phyloP scores from a whole-genome alignment of 352 stramenopile species.

The Pythium dissimile region DNA sequence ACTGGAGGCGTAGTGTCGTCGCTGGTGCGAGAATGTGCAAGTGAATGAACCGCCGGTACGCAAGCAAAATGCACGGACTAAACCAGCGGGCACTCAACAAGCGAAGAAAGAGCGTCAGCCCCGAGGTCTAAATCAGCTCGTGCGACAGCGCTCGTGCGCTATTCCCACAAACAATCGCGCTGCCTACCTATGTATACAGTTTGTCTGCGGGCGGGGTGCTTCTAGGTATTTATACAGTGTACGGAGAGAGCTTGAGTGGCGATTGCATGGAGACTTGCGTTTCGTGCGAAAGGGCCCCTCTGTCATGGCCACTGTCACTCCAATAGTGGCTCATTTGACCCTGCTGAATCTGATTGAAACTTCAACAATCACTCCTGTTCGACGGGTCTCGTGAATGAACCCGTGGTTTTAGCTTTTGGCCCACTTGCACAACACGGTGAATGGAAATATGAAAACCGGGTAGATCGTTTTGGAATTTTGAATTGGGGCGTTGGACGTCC shows the following conservation, averaged over 20 bases:
- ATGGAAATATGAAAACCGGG: background rate
- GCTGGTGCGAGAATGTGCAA: too few species aligned
- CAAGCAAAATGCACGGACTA: too few species aligned
- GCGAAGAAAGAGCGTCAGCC: background rate
- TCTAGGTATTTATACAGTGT: background rate
- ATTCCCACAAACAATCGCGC: too few species aligned
- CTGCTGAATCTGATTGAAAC: constrained; percentile 3
- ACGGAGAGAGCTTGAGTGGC: background rate
- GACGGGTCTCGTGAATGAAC: constrained; percentile 1
- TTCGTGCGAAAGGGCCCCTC: too few species aligned
- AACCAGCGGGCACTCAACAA: too few species aligned
- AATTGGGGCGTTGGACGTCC: constrained; percentile 8
- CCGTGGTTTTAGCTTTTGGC: background rate
- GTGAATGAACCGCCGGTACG: too few species aligned
- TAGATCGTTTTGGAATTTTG: constrained; percentile 22
- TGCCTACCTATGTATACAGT: background rate
- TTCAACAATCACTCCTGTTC: constrained; percentile 21
- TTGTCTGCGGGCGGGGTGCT: too few species aligned
- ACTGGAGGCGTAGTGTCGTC: background rate
- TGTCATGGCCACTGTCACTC: background rate
- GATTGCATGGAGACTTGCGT: too few species aligned
- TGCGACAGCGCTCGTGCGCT: background rate
- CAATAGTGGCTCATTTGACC: constrained; percentile 4
- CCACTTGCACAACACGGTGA: constrained; percentile 10
- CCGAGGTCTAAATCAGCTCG: background rate